phyloP scores from a whole-genome alignment of 192 early-diverging fungal species.

The Haplosporangium gracile region DNA sequence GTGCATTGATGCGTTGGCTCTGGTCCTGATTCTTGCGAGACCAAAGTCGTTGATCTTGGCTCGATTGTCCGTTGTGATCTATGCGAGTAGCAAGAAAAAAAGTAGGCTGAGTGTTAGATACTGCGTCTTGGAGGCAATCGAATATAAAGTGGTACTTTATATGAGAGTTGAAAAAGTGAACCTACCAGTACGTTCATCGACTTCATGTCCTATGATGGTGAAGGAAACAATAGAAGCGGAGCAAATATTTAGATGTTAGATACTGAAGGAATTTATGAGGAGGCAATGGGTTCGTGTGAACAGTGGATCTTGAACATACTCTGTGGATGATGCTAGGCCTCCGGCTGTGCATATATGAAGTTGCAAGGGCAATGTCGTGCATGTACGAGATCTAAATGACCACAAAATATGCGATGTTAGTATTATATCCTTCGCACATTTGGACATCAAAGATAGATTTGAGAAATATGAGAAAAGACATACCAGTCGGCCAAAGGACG shows the following conservation, averaged over 20 bases:
- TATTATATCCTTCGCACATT: neutral
- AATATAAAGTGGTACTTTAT: neutral
- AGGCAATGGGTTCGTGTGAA: neutral
- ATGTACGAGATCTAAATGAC: slow-evolving; percentile 73
- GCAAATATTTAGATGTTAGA: neutral
- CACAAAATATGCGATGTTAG: neutral
- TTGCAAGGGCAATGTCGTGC: slow-evolving; percentile 78
- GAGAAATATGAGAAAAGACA: neutral
- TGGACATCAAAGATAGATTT: neutral
- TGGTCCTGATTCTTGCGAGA: slow-evolving; percentile 79
- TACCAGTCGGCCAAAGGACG: slow-evolving; percentile 72
- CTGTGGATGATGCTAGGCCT: slow-evolving; percentile 82
- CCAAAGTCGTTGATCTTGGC: slow-evolving; percentile 89
- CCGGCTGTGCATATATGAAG: slow-evolving; percentile 78
- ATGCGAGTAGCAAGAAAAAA: neutral
- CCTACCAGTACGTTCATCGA: slow-evolving; percentile 80
- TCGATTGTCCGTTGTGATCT: slow-evolving; percentile 69
- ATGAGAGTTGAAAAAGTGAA: neutral
- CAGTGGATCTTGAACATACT: slow-evolving; percentile 39
- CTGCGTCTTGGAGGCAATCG: slow-evolving; percentile 25
- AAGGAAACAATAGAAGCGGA: neutral
- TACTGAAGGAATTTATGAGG: neutral
- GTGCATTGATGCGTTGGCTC: slow-evolving; percentile 76
- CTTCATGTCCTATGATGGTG: slow-evolving; percentile 70
- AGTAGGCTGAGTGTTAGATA: neutral